Evolutionary conservation across 345 rosid genomes (phyloP).

Genomic region (Eucalyptus grandis): DNA sequence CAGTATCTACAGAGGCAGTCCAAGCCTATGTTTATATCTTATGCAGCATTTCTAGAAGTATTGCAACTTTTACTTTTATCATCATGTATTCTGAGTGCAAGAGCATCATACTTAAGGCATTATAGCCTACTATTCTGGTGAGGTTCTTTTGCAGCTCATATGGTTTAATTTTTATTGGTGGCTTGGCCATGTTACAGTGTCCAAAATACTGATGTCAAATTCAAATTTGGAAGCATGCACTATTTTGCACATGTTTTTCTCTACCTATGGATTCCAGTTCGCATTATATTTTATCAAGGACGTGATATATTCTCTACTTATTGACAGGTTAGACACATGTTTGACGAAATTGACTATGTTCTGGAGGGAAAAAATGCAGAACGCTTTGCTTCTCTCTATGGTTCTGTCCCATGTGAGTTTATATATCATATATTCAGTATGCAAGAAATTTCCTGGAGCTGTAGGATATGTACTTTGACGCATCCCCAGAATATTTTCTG

Average conservation of each 20-base stretch:
- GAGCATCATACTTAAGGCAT: neutral
- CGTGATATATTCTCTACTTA: conserved; percentile 17
- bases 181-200: neutral
- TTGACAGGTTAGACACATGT: conserved; percentile 98
- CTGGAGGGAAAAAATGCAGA: conserved; percentile 93
- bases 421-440: neutral
- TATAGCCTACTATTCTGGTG: neutral
- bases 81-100: neutral
- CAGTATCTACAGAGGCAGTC: neutral
- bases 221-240: neutral
- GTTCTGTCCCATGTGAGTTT: neutral
- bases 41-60: neutral
- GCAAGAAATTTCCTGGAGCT: neutral
- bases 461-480: neutral
- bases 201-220: neutral
- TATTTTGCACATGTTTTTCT: neutral
- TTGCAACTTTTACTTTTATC: neutral
- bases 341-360: conserved; percentile 89
- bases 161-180: neutral
- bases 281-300: neutral
- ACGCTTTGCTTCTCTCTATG: conserved; percentile 76
- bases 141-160: neutral
- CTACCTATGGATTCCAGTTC: neutral
- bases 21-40: neutral
- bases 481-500: neutral